phyloP scores from a whole-genome alignment of 306 rosid species.

The Hippophae tibetana region DNA sequence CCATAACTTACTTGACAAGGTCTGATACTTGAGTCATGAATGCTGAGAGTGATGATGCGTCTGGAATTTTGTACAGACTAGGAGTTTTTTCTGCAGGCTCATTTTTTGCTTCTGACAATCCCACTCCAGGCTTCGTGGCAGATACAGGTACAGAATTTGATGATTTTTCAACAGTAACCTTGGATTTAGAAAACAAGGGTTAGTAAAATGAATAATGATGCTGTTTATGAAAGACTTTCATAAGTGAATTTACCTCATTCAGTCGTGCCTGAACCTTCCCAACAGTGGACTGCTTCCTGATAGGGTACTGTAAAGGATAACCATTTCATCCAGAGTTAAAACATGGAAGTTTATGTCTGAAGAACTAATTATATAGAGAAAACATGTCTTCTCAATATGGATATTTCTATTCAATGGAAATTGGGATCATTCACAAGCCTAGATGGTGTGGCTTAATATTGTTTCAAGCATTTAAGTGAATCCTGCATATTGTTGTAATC shows the following conservation, averaged over 20 bases:
- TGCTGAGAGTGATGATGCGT: conserved; percentile 43
- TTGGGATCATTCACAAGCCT: too few relatives aligned
- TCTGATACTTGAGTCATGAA: conserved; percentile 77
- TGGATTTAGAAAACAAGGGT: conserved; percentile 6
- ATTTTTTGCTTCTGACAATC: conserved; percentile 29
- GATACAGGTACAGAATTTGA: conserved; percentile 55
- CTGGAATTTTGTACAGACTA: conserved; percentile 28
- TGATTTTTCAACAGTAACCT: conserved; percentile 44
- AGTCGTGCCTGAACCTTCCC: conserved; percentile 39
- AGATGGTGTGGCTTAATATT: too few relatives aligned
- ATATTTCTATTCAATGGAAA: too few relatives aligned
- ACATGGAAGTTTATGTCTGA: neutral
- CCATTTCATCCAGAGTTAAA: conserved; percentile 9
- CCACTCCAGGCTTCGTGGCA: conserved; percentile 28
- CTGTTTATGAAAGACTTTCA: neutral
- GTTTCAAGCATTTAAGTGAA: too few relatives aligned
- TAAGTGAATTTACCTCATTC: conserved; percentile 30
- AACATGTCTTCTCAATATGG: too few relatives aligned
- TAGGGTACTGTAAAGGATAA: conserved; percentile 37
- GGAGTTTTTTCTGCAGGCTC: conserved; percentile 25
- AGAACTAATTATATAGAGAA: too few relatives aligned
- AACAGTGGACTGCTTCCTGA: conserved; percentile 32
- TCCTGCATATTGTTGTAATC: too few relatives aligned
- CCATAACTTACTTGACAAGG: conserved; percentile 64
- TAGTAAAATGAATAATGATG: neutral